Evolutionary conservation across 2,329 filamentous ascomycete genomes (phyloP).

Genomic region (Polytolypa hystricis): DNA sequence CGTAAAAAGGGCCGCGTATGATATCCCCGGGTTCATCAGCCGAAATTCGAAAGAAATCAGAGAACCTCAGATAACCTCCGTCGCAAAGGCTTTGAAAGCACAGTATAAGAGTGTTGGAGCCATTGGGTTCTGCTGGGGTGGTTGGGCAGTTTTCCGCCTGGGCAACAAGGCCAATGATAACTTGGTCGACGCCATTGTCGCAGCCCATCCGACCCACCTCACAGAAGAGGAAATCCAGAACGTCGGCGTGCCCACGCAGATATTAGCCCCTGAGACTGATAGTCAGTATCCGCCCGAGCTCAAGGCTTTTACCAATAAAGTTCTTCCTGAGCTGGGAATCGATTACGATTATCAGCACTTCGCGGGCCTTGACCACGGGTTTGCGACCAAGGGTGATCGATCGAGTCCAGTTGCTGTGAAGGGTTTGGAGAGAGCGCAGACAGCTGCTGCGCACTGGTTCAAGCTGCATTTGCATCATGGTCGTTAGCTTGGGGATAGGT

Average conservation of each 20-base stretch:
- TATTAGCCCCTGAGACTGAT: constrained; percentile 43
- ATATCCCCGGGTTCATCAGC: not conserved
- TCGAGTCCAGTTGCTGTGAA: constrained; percentile 29
- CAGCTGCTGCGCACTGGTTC: constrained; percentile 38
- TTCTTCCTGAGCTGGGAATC: constrained; percentile 28
- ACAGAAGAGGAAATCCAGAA: constrained; percentile 37
- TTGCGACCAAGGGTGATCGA: constrained; percentile 33
- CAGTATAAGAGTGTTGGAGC: constrained; percentile 28
- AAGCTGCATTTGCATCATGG: too few relatives aligned
- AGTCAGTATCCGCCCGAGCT: constrained; percentile 33
- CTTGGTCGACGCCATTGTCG: constrained; percentile 37
- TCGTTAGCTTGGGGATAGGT: too few relatives aligned
- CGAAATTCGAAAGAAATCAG: constrained; percentile 27
- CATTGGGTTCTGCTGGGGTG: constrained; percentile 42
- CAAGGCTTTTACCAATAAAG: constrained; percentile 33
- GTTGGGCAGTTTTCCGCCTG: constrained; percentile 41
- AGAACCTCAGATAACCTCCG: constrained; percentile 27
- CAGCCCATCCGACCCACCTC: constrained; percentile 36
- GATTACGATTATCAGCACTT: constrained; percentile 43
- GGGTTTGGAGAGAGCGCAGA: constrained; percentile 39
- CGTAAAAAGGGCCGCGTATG: not conserved
- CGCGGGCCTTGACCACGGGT: constrained; percentile 39
- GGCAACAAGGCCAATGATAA: constrained; percentile 28
- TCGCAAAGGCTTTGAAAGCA: constrained; percentile 24
- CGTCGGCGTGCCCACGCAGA: constrained; percentile 39